These are phyloP conservation scores for Globisporangium uncinulatum DNA, from an alignment of 352 stramenopile genomes.

Conservation along the genomic window DNA sequence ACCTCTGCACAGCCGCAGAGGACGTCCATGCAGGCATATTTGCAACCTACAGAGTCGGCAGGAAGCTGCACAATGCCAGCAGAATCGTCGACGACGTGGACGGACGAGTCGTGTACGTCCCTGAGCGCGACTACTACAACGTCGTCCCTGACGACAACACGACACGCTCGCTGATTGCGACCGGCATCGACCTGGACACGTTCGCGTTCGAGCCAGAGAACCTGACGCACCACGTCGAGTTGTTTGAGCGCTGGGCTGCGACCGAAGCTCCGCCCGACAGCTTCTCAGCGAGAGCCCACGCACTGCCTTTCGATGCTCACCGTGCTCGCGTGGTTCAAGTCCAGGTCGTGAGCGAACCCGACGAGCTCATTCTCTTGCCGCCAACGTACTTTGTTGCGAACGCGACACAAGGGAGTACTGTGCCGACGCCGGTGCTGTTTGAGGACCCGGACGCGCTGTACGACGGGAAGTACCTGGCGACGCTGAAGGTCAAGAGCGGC, in stretches of 20 bases:
- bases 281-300: background rate
- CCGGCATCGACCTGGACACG: slow-evolving; percentile 16
- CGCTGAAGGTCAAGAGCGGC: slow-evolving; percentile 30
- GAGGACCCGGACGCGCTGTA: slow-evolving; percentile 40
- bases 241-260: background rate
- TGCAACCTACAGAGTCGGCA: slow-evolving; percentile 4
- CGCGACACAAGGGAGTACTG: slow-evolving; percentile 8
- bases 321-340: slow-evolving; percentile 33
- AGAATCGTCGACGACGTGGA: slow-evolving; percentile 19
- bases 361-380: slow-evolving; percentile 39
- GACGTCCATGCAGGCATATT: background rate
- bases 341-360: slow-evolving; percentile 41
- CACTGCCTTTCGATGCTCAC: slow-evolving; percentile 8
- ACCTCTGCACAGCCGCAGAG: background rate
- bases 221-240: background rate
- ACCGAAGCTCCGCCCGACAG: background rate
- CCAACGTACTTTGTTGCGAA: slow-evolving; percentile 32
- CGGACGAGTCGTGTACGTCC: slow-evolving; percentile 38
- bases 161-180: slow-evolving; percentile 1
- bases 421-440: slow-evolving; percentile 41
- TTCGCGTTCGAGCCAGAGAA: slow-evolving; percentile 33
- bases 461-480: slow-evolving; percentile 36
- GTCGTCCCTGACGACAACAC: slow-evolving; percentile 1
- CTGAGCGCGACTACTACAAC: slow-evolving; percentile 53
- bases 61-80: background rate